Percentiles rank a stretch among this genome's conserved stretches.
Evolutionary conservation across 2,329 filamentous ascomycete species (phyloP).

Genomic region (Botrytis squamosa): DNA sequence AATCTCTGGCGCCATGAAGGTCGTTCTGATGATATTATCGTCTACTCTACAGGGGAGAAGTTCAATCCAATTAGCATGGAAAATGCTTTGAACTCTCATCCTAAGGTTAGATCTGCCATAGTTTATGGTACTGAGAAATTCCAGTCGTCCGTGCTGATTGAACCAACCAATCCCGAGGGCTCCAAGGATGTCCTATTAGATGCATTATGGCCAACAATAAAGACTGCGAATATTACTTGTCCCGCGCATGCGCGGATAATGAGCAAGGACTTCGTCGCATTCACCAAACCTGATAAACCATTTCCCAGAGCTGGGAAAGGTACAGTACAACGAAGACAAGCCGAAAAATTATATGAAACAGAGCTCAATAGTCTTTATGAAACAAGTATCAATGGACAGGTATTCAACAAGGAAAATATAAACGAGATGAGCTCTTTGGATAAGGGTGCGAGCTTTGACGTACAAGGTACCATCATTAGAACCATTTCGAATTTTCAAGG

Average conservation of each 20-base stretch:
- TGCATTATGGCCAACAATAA: constrained; percentile 36
- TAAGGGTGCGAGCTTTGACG: background rate
- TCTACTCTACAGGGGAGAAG: constrained; percentile 46
- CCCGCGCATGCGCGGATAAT: constrained; percentile 35
- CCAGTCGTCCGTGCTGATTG: constrained; percentile 41
- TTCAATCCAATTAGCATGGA: constrained; percentile 45
- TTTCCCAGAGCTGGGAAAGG: constrained; percentile 41
- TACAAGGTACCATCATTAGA: constrained; percentile 28
- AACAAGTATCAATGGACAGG: background rate
- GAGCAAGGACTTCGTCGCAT: constrained; percentile 35
- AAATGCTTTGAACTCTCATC: constrained; percentile 38
- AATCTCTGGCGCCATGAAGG: constrained; percentile 41
- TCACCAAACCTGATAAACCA: constrained; percentile 37
- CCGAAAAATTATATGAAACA: constrained; percentile 34
- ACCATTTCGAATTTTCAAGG: background rate
- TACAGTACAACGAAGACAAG: constrained; percentile 36
- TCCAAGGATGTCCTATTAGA: constrained; percentile 4
- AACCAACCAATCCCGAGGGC: constrained; percentile 27
- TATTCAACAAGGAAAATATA: background rate
- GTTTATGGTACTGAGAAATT: constrained; percentile 41
- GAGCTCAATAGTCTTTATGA: constrained; percentile 34
- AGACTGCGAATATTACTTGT: constrained; percentile 35
- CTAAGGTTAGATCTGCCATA: constrained; percentile 38
- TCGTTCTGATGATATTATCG: constrained; percentile 45
- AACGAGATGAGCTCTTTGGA: background rate